Evolutionary conservation across 257 asterid genomes (phyloP), one percentile per base, ranked within the genome.

Genomic region (Euphrasia confusa): DNA sequence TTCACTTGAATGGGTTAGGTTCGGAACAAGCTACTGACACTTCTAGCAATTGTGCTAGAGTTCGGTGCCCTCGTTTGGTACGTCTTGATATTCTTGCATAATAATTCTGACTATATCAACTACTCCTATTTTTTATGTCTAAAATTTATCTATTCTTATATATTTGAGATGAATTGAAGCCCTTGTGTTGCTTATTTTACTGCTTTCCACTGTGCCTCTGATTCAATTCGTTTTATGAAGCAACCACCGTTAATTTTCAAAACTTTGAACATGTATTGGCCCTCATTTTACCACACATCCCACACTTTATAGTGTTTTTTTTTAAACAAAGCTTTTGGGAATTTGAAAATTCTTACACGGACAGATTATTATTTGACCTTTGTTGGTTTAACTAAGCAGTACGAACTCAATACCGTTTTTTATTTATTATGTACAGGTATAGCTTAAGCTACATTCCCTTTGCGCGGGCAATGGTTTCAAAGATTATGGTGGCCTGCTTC

Each of bases 391-490:
- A 6, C 10, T 35, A 35, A 7, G 10, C 1, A 35, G 40, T 7
- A 35, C 40, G 40, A 35, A 35, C 40, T 35, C 40, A 35, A 35
- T 3, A 12, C 13, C 33, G 54, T 39, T 15, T 63, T 70, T 28
- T 64, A 64, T 49, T 48, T 66, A 45, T 56, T 61, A 52, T 72
- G 64, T 71, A 58, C 98, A 92, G 99, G 99, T 89, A 92, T 70
- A 89, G 99, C 85, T 76, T 89, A 80, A 92, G 97, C 85, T 92
- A 89, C 69, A 80, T 92, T 48, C 99, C 99, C 10, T 92, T 92
- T 66, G 99, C 99, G 2, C 83, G 96, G 83, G 81, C 96, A 49
- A 84, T 92, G 99, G 95, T 89, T 66, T 89, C 99, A 10, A 92
- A 92, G 80, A 74, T 86, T 52, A 80, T 85, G 95, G 69, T 60